Conservation (phyloP, 352 stramenopile species). For the Pythium rishiriense region DNA sequence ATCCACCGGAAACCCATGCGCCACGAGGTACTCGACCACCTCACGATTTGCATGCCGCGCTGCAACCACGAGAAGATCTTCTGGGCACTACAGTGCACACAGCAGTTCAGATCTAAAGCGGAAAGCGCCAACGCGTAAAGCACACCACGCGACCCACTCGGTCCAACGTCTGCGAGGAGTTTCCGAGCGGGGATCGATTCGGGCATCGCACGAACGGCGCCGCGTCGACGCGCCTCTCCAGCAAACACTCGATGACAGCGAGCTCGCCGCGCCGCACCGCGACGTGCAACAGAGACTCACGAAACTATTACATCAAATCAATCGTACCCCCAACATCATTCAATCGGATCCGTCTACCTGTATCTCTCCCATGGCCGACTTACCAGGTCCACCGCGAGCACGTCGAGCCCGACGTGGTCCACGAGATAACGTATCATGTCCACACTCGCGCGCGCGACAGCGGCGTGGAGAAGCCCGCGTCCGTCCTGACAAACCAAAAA, state of each 20-base stretch:
- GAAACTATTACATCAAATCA: not conserved
- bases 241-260: slow-evolving; percentile 7
- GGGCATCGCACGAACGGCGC: slow-evolving; percentile 18
- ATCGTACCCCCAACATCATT: too few relatives aligned
- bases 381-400: slow-evolving; percentile 12
- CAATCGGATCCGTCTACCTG: too few relatives aligned
- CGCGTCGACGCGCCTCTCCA: slow-evolving; percentile 1
- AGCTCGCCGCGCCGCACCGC: not conserved
- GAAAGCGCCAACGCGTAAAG: not conserved
- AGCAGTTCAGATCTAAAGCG: not conserved
- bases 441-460: not conserved
- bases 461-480: slow-evolving; percentile 8
- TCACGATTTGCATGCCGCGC: slow-evolving; percentile 11
- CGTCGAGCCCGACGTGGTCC: not conserved
- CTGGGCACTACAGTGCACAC: slow-evolving; percentile 5
- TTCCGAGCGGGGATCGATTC: slow-evolving; percentile 12
- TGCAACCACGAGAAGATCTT: slow-evolving; percentile 16
- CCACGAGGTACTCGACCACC: slow-evolving; percentile 6
- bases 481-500: not conserved
- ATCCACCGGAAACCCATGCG: slow-evolving; percentile 5
- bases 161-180: slow-evolving; percentile 13
- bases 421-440: slow-evolving; percentile 5
- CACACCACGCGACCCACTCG: not conserved
- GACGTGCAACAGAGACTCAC: slow-evolving; percentile 19
- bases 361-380: too few relatives aligned